phyloP scores from a whole-genome alignment of 2,329 filamentous ascomycete genomes.

The Colletotrichum sp. region DNA sequence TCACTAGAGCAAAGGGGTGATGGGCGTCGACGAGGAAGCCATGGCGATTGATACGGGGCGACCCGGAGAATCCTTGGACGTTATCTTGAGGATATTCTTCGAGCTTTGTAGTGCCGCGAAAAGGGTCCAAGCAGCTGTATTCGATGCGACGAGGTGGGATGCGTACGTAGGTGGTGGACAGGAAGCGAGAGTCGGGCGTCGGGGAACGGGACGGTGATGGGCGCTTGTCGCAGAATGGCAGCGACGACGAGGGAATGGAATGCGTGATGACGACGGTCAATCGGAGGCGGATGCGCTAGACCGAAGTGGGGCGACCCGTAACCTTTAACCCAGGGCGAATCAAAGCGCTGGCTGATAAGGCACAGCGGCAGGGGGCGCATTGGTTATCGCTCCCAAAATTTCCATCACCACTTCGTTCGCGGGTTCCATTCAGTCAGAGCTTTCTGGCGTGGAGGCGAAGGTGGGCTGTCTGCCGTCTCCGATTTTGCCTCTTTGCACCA shows the following conservation, averaged over 20 bases:
- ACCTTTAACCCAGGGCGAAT: not conserved
- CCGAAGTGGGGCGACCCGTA: not conserved
- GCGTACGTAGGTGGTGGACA: not conserved
- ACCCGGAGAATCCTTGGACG: not conserved
- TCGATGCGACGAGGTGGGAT: not conserved
- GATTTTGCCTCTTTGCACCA: not conserved
- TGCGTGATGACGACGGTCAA: constrained; percentile 21
- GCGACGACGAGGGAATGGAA: not conserved
- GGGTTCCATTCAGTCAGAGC: not conserved
- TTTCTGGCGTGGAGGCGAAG: not conserved
- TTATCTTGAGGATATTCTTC: not conserved
- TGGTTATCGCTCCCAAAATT: constrained; percentile 21
- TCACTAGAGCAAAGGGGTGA: constrained; percentile 77
- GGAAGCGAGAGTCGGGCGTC: not conserved
- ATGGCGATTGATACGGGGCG: constrained; percentile 44
- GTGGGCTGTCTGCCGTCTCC: not conserved
- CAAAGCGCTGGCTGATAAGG: not conserved
- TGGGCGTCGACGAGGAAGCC: constrained; percentile 73
- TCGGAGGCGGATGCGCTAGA: constrained; percentile 16
- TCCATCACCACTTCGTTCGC: not conserved
- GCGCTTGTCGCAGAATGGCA: constrained; percentile 15
- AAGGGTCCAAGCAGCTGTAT: not conserved
- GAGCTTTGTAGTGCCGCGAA: not conserved
- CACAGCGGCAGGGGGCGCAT: not conserved
- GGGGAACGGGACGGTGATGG: not conserved